Evolutionary conservation across 768 basidiomycete genomes (phyloP), one percentile per base, ranked within the genome.

Genomic region (Dacryopinax primogenitus): DNA sequence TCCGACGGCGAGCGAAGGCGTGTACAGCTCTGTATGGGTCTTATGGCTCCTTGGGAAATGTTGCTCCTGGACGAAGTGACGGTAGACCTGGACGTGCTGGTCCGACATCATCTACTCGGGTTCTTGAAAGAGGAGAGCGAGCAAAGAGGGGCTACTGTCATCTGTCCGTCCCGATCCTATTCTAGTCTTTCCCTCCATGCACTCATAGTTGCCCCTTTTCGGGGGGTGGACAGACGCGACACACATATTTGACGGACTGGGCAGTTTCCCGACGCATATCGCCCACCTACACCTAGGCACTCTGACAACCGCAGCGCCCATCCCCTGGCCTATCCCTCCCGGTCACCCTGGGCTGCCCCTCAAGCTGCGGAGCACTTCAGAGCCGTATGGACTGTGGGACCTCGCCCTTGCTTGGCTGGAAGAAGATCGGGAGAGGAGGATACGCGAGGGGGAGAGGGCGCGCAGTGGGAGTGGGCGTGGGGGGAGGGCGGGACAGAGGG

Each of bases 11-110:
- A 98, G 76, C 83, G 96, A 63, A 83, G 96, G 1, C 76, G 87
- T 1, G 92, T 98, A 3, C 96, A 99, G 75, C 85, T 98, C 33
- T 91, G 90, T 67, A 92, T 95, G 79, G 95, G 96, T 1, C 81
- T 99, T 33, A 98, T 99, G 95, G 81, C 80, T 3, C 86, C 88
- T 28, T 99, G 92, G 92, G 88, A 97, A 69, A 83, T 98, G 32
- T 77, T 99, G 1, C 79, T 99, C 1, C 82, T 99, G 18, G 95
- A 99, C 71, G 96, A 99, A 80, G 94, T 94, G 64, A 98, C 95
- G 1, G 95, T 98, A 21, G 96, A 99, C 74, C 79, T 99, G 15
- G 96, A 99, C 71, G 94, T 97, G 16, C 82, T 97, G 39, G 96
- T 99, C 45, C 86, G 96, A 62, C 84, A 90, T 64, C 88, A 93